Percentiles rank a stretch among this genome's conserved stretches.
Conservation (phyloP, 805 yeast species). For the Candida alai region DNA sequence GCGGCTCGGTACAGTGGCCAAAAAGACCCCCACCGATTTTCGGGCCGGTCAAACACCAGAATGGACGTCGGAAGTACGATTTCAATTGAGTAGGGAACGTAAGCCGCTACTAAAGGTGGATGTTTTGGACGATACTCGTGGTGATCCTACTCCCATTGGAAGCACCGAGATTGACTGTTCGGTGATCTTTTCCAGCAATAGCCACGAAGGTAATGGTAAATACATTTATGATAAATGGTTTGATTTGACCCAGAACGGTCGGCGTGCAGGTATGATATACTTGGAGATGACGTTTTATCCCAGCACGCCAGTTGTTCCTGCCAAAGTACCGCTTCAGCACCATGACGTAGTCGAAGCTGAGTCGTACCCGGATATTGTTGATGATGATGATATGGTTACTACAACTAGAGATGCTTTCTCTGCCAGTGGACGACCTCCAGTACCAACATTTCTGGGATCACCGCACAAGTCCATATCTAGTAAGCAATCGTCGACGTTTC, state of each 20-base stretch:
- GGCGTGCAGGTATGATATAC: conserved; percentile 83
- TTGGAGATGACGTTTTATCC: conserved; percentile 93
- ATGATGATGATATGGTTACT: background rate
- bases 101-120: conserved; percentile 65
- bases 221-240: conserved; percentile 90
- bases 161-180: conserved; percentile 75
- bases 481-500: conserved; percentile 13
- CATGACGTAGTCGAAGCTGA: conserved; percentile 1
- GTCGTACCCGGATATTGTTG: background rate
- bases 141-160: conserved; percentile 84
- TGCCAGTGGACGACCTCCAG: conserved; percentile 11
- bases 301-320: conserved; percentile 40
- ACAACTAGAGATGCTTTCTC: conserved; percentile 12
- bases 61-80: conserved; percentile 77
- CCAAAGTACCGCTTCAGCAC: conserved; percentile 21
- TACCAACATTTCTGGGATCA: no score
- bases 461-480: conserved; percentile 14
- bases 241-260: conserved; percentile 58
- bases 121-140: conserved; percentile 79
- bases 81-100: conserved; percentile 59
- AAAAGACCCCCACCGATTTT: conserved; percentile 69
- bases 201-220: conserved; percentile 47
- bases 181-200: conserved; percentile 53
- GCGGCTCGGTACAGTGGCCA: conserved; percentile 76
- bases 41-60: conserved; percentile 94